A percentile compares a stretch with the other conserved stretches of the same genome.
Conservation (phyloP, 73 alveolate genomes). For the Tetrahymena thermophila region DNA sequence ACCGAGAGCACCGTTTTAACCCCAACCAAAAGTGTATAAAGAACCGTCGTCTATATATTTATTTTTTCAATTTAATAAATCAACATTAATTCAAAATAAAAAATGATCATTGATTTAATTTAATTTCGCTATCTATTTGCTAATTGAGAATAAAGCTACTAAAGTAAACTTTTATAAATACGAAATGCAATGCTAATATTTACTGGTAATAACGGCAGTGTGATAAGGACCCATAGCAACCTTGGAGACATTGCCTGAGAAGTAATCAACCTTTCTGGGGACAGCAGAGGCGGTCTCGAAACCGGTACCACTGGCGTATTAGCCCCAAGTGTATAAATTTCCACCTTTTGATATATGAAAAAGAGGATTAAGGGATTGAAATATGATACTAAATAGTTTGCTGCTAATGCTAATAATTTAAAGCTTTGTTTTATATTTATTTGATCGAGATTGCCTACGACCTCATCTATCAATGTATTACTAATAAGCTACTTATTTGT, state of each 20-base stretch:
- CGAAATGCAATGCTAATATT: background rate
- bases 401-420: background rate
- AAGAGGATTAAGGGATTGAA: background rate
- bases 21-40: background rate
- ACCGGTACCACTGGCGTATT: constrained; percentile 2
- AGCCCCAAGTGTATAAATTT: background rate
- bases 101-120: background rate
- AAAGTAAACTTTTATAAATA: background rate
- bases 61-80: background rate
- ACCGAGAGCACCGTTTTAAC: background rate
- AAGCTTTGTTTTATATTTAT: background rate
- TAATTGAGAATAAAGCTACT: too few relatives aligned
- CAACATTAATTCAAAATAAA: background rate
- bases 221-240: background rate
- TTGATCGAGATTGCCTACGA: background rate
- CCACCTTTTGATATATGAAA: background rate
- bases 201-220: background rate
- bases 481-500: background rate
- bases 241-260: background rate
- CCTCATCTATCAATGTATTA: background rate
- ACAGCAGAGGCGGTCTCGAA: background rate
- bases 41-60: background rate
- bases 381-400: background rate
- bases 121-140: too few relatives aligned
- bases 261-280: background rate